Base-by-base conservation (phyloP, 202 grass and related monocot genomes). In the Zizania palustris region DNA sequence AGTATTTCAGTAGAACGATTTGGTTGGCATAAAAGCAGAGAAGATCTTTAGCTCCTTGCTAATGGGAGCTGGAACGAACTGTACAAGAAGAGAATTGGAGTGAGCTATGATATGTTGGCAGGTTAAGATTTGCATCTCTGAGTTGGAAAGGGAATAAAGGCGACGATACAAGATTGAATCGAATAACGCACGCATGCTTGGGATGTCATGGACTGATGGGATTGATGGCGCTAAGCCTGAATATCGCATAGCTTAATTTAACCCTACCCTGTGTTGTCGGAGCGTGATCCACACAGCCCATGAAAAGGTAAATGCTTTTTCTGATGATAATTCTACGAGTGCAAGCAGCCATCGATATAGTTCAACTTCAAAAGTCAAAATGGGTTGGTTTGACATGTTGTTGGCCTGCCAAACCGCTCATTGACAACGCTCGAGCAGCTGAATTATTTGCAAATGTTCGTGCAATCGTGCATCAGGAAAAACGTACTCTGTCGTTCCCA, bases 81-180 rank as follows among this genome's bases (percentile, higher is more conserved):
- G 76, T 51, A 41, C 28, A 28, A 28, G 40, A 36, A 58, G 81
- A 58, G 86, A 75, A 88, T 76, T 84, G 37, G 55, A 36, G 73
- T 36, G 73, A 70, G 56, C 56, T 63, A 41, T 60, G 76, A 33
- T 55, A 55, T 55, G 46, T 75, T 72, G 67, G 37, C 11, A 67
- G 43, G 86, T 77, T 88, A 88, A 81, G 77, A 55, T 85, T 85
- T 85, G 86, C 86, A 85, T 81, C 77, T 67, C 72, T 81, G 86
- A 73, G 77, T 85, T 88, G 86, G 66, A 77, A 77, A 73, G 77
- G 61, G 67, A 51, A 40, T 72, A 72, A 88, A 73, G 49, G 69
- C 64, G 57, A 19, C 18, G 42, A 75, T 53, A 28, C 38, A 59
- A 54, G 65, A 80, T 71, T 66, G 71, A 81, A 88, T 85, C 65